phyloP scores from a whole-genome alignment of 768 basidiomycete species.

The Kwoniella newhampshirensis region DNA sequence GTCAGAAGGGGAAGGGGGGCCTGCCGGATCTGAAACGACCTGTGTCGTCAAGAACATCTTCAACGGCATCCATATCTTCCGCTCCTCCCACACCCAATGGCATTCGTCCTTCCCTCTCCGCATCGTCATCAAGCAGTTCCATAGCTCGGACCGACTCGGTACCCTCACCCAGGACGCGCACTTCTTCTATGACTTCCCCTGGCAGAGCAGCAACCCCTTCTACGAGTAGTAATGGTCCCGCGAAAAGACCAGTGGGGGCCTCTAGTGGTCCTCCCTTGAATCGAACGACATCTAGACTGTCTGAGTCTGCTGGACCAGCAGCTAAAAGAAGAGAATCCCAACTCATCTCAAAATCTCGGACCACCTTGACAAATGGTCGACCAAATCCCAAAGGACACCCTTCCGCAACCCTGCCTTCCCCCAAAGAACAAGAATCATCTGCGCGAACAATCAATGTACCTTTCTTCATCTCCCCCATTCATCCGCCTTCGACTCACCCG shows the following conservation, averaged over 20 bases:
- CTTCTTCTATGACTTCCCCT: not conserved
- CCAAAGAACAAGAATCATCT: not conserved
- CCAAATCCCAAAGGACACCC: not conserved
- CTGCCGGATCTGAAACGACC: not conserved
- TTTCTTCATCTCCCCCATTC: conserved; percentile 75
- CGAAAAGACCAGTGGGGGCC: too few species aligned
- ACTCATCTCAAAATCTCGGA: too few species aligned
- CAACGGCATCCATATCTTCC: not conserved
- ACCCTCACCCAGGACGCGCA: conserved; percentile 3
- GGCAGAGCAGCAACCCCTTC: not conserved
- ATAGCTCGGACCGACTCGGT: not conserved
- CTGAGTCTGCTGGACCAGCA: too few species aligned
- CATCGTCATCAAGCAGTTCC: conserved; percentile 10
- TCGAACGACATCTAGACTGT: too few species aligned
- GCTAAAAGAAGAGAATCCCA: too few species aligned
- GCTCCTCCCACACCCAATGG: conserved; percentile 5
- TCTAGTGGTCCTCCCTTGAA: too few species aligned
- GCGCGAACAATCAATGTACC: conserved; percentile 50
- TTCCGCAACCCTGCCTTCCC: not conserved
- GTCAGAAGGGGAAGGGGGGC: too few species aligned
- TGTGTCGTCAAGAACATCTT: not conserved
- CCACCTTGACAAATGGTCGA: too few species aligned
- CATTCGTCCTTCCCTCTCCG: conserved; percentile 11
- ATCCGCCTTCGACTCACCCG: conserved; percentile 81
- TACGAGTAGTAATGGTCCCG: too few species aligned